phyloP scores from a whole-genome alignment of 805 yeast genomes.

The Torulaspora gathmanii region DNA sequence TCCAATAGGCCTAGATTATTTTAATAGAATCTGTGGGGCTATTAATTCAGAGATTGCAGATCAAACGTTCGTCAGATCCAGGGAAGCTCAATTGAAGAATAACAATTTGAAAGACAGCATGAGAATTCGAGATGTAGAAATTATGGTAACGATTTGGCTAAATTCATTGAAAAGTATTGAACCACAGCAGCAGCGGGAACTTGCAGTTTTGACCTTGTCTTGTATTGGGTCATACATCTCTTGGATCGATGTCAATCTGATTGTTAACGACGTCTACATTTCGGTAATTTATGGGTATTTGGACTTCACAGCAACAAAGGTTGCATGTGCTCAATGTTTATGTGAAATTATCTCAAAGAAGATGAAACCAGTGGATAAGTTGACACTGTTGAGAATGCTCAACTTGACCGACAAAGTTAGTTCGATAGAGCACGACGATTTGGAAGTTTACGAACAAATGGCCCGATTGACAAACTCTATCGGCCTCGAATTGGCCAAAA shows the following conservation, averaged over 20 bases:
- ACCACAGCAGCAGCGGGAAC: slow-evolving; percentile 23
- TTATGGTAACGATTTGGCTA: slow-evolving; percentile 64
- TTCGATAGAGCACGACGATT: slow-evolving; percentile 38
- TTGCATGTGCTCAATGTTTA: slow-evolving; percentile 48
- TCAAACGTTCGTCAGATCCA: slow-evolving; percentile 69
- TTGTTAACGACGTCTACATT: slow-evolving; percentile 58
- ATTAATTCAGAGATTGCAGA: slow-evolving; percentile 94
- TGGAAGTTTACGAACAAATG: slow-evolving; percentile 69
- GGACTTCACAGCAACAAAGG: slow-evolving; percentile 44
- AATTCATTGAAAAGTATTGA: slow-evolving; percentile 32
- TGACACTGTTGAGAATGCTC: slow-evolving; percentile 58
- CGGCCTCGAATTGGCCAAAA: slow-evolving; percentile 69
- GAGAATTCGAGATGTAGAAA: slow-evolving; percentile 67
- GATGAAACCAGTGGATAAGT: slow-evolving; percentile 68
- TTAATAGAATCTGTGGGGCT: slow-evolving; percentile 63
- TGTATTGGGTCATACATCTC: slow-evolving; percentile 81
- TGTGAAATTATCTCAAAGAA: slow-evolving; percentile 67
- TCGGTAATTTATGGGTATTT: slow-evolving; percentile 55
- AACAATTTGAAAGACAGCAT: slow-evolving; percentile 75
- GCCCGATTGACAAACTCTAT: slow-evolving; percentile 71
- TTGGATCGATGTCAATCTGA: slow-evolving; percentile 83
- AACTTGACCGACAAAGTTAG: slow-evolving; percentile 54
- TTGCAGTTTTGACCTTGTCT: slow-evolving; percentile 40
- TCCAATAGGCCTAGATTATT: slow-evolving; percentile 58
- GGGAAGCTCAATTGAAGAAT: slow-evolving; percentile 58